Percentiles rank a stretch among this genome's conserved stretches.
Evolutionary conservation across 441 rosid genomes (phyloP).

Genomic region (Metrosideros polymorpha): DNA sequence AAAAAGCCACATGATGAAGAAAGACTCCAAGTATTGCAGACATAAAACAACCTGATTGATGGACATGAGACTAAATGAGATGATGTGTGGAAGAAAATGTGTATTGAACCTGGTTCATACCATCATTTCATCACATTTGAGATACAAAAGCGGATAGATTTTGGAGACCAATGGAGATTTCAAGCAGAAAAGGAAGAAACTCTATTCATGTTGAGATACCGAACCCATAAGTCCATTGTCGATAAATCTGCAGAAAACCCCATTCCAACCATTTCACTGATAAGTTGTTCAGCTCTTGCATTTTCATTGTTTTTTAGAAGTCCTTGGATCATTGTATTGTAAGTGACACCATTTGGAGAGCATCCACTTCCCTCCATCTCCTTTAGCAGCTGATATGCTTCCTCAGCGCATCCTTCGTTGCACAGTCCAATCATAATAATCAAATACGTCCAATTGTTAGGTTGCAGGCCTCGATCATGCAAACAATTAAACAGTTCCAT

Average conservation of each 20-base stretch:
- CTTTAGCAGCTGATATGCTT: conserved; percentile 13
- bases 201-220: background rate
- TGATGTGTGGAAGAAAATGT: background rate
- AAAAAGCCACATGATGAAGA: background rate
- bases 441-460: conserved; percentile 5
- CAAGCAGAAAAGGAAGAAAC: background rate
- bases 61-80: background rate
- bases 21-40: background rate
- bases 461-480: background rate
- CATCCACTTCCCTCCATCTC: conserved; percentile 18
- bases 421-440: conserved; percentile 11
- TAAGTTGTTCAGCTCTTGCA: background rate
- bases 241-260: conserved; percentile 5
- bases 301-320: background rate
- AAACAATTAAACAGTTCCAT: conserved; percentile 14
- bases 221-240: background rate
- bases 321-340: conserved; percentile 10
- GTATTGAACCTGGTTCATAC: background rate
- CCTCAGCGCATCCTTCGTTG: background rate
- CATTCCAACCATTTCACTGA: conserved; percentile 1
- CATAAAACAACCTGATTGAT: background rate
- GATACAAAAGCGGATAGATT: background rate
- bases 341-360: background rate
- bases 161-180: background rate
- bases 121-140: background rate